These are phyloP conservation scores for Phoma sp. DNA, from an alignment of 2,329 filamentous ascomycete genomes.

Conservation along the genomic window DNA sequence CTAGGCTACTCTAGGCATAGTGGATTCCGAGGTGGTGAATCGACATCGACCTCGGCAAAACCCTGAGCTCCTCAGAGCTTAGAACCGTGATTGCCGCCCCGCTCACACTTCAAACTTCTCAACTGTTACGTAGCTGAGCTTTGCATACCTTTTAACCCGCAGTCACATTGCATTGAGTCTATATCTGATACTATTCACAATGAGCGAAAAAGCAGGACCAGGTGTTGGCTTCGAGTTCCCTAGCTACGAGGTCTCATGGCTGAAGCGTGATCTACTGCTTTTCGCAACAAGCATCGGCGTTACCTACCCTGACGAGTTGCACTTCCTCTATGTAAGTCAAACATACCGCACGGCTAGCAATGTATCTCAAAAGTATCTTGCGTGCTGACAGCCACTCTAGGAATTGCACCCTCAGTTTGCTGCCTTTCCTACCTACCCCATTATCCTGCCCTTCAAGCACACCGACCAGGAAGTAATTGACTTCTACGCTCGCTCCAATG, in stretches of 20 bases:
- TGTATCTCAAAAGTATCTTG: not conserved
- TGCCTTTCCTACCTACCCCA: conserved; percentile 87
- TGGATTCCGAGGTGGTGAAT: conserved; percentile 23
- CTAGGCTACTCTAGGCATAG: conserved; percentile 6
- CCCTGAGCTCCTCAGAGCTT: conserved; percentile 35
- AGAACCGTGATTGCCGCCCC: conserved; percentile 37
- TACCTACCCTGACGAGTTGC: conserved; percentile 80
- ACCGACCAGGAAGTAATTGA: conserved; percentile 78
- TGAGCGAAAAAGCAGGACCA: conserved; percentile 51
- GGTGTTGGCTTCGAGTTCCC: conserved; percentile 82
- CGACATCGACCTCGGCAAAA: conserved; percentile 44
- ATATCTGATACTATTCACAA: conserved; percentile 20
- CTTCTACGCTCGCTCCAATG: conserved; percentile 77
- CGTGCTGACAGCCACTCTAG: conserved; percentile 52
- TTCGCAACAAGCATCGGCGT: conserved; percentile 90
- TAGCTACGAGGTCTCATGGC: conserved; percentile 77
- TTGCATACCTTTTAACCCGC: not conserved
- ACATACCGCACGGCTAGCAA: not conserved
- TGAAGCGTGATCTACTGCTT: conserved; percentile 85
- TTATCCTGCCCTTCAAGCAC: conserved; percentile 85
- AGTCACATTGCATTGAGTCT: not conserved
- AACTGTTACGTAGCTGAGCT: conserved; percentile 2
- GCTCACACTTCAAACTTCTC: conserved; percentile 26
- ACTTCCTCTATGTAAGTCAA: conserved; percentile 81
- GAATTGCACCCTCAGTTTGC: conserved; percentile 87